A percentile compares a stretch with the other conserved stretches of the same genome.
Evolutionary conservation across 2,329 filamentous ascomycete genomes (phyloP).

Genomic region (Dothistroma septosporum): DNA sequence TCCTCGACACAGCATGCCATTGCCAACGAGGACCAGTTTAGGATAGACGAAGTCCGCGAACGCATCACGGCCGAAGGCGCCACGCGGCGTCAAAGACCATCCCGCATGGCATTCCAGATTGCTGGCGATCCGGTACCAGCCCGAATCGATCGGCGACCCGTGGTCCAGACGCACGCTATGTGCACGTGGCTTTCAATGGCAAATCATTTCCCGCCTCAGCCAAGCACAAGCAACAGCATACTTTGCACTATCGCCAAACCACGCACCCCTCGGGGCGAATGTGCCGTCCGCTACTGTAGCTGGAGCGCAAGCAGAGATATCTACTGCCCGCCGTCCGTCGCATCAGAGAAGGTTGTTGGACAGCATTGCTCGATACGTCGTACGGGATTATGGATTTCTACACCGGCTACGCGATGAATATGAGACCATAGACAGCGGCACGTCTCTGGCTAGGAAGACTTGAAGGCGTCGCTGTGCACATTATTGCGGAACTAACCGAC

Average conservation of each 20-base stretch:
- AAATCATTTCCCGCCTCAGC: constrained; percentile 5
- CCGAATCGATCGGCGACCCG: not conserved
- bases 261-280: not conserved
- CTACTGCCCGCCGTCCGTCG: constrained; percentile 4
- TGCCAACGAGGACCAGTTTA: not conserved
- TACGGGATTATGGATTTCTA: not conserved
- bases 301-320: not conserved
- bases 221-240: constrained; percentile 1
- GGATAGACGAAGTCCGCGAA: not conserved
- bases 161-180: constrained; percentile 4
- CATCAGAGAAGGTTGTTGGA: not conserved
- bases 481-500: not conserved
- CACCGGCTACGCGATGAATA: constrained; percentile 1
- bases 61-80: not conserved
- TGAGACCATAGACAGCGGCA: not conserved
- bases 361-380: not conserved
- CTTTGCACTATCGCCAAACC: constrained; percentile 1
- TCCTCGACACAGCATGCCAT: not conserved
- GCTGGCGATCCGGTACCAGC: constrained; percentile 3
- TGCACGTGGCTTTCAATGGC: constrained; percentile 8
- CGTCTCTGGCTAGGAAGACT: not conserved
- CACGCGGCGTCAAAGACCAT: not conserved
- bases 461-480: not conserved
- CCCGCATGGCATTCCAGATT: not conserved
- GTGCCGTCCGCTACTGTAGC: not conserved